Conservation (phyloP, 139 green algal genomes). For the Choricystis sp. region DNA sequence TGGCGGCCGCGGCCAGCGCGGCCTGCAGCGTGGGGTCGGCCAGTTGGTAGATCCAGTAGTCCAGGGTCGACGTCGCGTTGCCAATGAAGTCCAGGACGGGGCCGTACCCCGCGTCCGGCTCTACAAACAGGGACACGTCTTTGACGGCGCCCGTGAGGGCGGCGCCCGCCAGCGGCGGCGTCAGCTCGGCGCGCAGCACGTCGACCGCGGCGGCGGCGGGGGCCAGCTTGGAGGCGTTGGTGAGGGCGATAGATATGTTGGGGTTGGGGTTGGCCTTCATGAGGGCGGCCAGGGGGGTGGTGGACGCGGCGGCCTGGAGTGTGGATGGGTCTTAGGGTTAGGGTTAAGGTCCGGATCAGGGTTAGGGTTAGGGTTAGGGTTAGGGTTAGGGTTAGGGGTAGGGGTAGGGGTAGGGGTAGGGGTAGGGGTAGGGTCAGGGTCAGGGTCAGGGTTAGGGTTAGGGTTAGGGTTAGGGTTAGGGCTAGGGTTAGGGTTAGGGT, state of each 20-base stretch:
- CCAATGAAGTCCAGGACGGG: no score
- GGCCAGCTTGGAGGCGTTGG: no score
- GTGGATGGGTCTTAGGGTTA: not conserved
- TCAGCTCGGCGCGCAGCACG: not conserved
- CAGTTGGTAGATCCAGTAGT: no score
- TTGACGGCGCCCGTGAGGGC: no score
- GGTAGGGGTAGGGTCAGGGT: not conserved
- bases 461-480: not conserved
- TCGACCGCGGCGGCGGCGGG: no score
- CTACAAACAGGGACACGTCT: no score
- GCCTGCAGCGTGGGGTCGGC: no score
- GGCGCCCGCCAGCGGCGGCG: no score
- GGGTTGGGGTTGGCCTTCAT: not conserved
- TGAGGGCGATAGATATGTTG: not conserved
- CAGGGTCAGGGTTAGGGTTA: not conserved
- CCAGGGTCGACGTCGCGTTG: no score
- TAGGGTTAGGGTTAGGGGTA: not conserved
- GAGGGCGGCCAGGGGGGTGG: not conserved
- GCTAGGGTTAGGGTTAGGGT: not conserved
- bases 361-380: not conserved
- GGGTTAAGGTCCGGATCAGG: not conserved
- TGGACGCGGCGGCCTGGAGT: not conserved
- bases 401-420: not conserved
- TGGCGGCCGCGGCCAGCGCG: no score
- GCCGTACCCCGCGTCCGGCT: no score